A percentile compares a stretch with the other conserved stretches of the same genome.
These are phyloP conservation scores for Hibiscus tridactylites DNA, from an alignment of 345 rosid species.

Conservation along the genomic window DNA sequence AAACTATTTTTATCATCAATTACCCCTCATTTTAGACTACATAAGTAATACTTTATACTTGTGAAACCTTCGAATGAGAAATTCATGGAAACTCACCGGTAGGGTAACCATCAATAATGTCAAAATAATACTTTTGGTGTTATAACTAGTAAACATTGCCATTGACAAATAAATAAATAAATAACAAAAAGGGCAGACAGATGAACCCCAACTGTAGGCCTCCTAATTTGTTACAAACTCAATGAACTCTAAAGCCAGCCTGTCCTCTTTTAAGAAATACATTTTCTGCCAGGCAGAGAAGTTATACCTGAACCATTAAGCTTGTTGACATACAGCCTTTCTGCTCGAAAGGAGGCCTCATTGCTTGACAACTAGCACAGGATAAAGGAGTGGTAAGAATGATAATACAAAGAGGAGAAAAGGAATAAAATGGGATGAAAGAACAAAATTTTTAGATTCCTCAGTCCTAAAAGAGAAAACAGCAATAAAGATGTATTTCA, in stretches of 20 bases:
- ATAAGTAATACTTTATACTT: neutral
- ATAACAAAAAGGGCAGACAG: neutral
- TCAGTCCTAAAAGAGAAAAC: neutral
- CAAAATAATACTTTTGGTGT: neutral
- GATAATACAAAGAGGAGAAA: neutral
- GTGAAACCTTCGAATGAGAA: neutral
- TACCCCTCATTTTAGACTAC: neutral
- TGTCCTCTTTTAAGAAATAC: neutral
- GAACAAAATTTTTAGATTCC: neutral
- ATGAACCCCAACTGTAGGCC: neutral
- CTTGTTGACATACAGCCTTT: conserved; percentile 92
- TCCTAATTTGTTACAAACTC: neutral
- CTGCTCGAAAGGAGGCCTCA: conserved; percentile 72
- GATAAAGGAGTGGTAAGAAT: neutral
- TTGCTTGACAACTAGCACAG: conserved; percentile 69
- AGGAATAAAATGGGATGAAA: neutral
- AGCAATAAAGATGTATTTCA: conserved; percentile 13
- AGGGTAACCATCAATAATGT: neutral
- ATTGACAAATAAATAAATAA: neutral
- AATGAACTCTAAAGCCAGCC: neutral
- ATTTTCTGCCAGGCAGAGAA: neutral
- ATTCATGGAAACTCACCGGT: neutral
- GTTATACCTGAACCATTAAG: conserved; percentile 96
- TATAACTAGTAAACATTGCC: neutral
- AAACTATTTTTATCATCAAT: neutral